Base-by-base conservation (phyloP, 2,329 filamentous ascomycete genomes). In the Colletotrichum graminicola region DNA sequence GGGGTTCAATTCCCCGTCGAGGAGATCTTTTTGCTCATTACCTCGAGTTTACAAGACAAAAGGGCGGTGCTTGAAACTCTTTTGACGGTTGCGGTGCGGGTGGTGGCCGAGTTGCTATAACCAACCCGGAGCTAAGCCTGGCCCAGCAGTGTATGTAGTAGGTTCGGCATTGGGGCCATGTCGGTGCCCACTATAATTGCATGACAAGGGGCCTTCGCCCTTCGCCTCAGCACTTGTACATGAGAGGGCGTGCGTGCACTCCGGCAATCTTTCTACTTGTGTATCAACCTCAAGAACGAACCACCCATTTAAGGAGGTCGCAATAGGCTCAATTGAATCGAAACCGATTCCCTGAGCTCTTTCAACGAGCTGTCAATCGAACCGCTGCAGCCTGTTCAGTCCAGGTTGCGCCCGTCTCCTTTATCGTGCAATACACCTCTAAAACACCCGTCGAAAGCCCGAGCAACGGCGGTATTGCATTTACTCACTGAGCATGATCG, bases 401-500 rank as follows among this genome's bases (percentile, higher is more conserved):
- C 29, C 32, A 16, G 21, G 29, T 21, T 11, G 8, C 47, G n/a
- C 11, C 5, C n/a, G n/a, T 36, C 18, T 12, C n/a, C 36, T 16
- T 39, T 47, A 51, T 56, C 36, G 41, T 26, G n/a, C 16, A 32
- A 59, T 45, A 23, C 23, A 43, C 61, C 23, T 18, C 21, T 1
- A 52, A 29, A 39, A 36, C 54, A 7, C 59, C 41, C 62, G 21
- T 29, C 10, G 41, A 23, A 26, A 41, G 52, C 51, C 57, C n/a
- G 52, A 57, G 55, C 56, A 49, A 43, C 59, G 56, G 62, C 23
- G 26, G 34, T 29, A 36, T 18, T 55, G 39, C 39, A 47, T 7
- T 8, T 21, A n/a, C 41, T 34, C 39, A 49, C 54, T 43, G 16
- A 63, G 60, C n/a, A 72, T 72, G 70, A 61, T 65, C n/a, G 41